A percentile compares a stretch with the other conserved stretches of the same genome.
Evolutionary conservation across 2,329 filamentous ascomycete genomes (phyloP).

Genomic region (Rhynchosporium graminicola): DNA sequence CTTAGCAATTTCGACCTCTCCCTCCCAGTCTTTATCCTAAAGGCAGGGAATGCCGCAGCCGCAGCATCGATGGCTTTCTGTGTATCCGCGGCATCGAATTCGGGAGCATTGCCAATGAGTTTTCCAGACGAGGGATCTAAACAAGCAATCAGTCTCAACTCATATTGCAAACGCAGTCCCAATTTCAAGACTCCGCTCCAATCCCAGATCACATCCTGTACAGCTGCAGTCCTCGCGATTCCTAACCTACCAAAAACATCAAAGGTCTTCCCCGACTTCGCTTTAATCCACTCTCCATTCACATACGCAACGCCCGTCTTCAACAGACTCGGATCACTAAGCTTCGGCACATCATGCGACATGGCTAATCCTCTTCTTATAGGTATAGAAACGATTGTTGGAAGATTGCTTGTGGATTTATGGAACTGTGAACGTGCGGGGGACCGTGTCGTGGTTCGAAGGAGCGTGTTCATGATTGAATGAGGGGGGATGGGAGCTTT

Average conservation of each 20-base stretch:
- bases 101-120: constrained; percentile 79
- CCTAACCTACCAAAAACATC: constrained; percentile 66
- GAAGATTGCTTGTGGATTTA: constrained; percentile 25
- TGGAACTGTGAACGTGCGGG: constrained; percentile 34
- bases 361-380: constrained; percentile 33
- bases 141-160: not conserved
- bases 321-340: constrained; percentile 78
- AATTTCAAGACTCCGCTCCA: not conserved
- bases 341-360: constrained; percentile 49
- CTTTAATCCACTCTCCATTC: constrained; percentile 88
- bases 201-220: not conserved
- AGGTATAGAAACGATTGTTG: constrained; percentile 25
- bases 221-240: not conserved
- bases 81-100: constrained; percentile 78
- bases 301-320: constrained; percentile 82
- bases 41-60: constrained; percentile 69
- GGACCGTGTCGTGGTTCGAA: constrained; percentile 29
- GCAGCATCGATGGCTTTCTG: constrained; percentile 84
- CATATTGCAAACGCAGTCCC: not conserved
- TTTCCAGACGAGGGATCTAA: constrained; percentile 80
- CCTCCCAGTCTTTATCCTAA: constrained; percentile 71
- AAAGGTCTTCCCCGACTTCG: constrained; percentile 88
- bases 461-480: constrained; percentile 33
- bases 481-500: not conserved
- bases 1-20: constrained; percentile 73